Conservation (phyloP, 768 basidiomycete species). For the Phlebiopsis flavidoalba region DNA sequence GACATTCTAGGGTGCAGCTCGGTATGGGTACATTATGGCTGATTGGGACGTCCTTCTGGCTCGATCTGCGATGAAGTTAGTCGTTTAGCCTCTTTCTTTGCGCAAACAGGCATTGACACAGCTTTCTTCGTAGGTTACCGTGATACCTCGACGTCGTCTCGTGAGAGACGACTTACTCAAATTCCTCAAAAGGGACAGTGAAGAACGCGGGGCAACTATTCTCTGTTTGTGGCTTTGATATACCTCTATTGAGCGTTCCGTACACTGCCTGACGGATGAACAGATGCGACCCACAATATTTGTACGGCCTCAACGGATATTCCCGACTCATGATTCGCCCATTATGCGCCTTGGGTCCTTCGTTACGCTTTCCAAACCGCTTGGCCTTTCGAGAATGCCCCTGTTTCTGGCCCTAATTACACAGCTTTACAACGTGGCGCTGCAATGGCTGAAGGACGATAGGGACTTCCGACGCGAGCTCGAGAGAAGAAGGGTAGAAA, state of each 20-base stretch:
- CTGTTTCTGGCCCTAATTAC: conserved; percentile 22
- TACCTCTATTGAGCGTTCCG: neutral
- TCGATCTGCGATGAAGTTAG: conserved; percentile 91
- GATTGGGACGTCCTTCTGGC: conserved; percentile 90
- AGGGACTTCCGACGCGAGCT: conserved; percentile 56
- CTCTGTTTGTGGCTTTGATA: conserved; percentile 52
- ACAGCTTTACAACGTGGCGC: conserved; percentile 64
- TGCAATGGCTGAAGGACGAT: conserved; percentile 88
- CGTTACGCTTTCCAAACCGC: conserved; percentile 55
- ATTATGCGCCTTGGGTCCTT: conserved; percentile 85
- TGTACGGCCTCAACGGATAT: conserved; percentile 83
- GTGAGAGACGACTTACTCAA: conserved; percentile 87
- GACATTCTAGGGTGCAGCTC: conserved; percentile 70
- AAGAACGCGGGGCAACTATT: conserved; percentile 77
- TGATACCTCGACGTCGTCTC: conserved; percentile 94
- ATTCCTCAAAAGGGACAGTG: conserved; percentile 83
- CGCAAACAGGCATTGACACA: neutral
- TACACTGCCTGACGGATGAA: neutral
- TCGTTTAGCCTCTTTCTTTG: neutral
- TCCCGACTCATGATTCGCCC: conserved; percentile 91
- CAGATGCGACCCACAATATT: conserved; percentile 98
- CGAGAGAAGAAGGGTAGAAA: conserved; percentile 59
- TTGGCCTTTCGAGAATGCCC: conserved; percentile 54
- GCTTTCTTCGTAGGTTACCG: conserved; percentile 69
- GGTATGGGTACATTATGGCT: conserved; percentile 57